These are phyloP conservation scores for Trichoderma harzianum DNA, from an alignment of 2,329 filamentous ascomycete genomes.

Conservation along the genomic window DNA sequence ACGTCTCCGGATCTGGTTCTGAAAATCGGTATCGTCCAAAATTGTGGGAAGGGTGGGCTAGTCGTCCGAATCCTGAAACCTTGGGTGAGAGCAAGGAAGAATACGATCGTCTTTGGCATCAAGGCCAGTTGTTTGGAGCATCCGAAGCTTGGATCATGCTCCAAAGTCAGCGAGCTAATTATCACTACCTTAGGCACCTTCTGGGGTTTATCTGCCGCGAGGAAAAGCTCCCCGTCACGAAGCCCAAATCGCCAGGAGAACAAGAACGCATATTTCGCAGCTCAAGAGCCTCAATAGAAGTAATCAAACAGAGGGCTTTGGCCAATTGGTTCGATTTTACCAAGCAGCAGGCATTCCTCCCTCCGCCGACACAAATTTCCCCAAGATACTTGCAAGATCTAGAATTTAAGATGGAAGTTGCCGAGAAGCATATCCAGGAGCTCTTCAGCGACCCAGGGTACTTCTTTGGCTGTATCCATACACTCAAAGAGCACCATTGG, in stretches of 20 bases:
- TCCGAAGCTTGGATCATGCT: conserved; percentile 3
- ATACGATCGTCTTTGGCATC: not conserved
- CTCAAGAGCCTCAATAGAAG: not conserved
- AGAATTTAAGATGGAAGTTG: not conserved
- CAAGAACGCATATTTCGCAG: not conserved
- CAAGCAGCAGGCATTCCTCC: not conserved
- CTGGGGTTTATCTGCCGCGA: not conserved
- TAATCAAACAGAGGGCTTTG: not conserved
- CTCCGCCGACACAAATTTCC: not conserved
- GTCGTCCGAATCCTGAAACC: not conserved
- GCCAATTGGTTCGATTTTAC: not conserved
- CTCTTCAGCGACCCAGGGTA: not conserved
- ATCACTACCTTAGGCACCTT: not conserved
- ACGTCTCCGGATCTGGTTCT: not conserved
- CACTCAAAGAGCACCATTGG: not conserved
- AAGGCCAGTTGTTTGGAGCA: not conserved
- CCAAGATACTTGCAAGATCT: not conserved
- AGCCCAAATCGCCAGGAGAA: not conserved
- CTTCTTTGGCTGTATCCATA: not conserved
- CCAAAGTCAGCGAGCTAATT: not conserved
- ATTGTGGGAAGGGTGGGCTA: not conserved
- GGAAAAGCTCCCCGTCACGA: not conserved
- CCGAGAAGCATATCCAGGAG: not conserved
- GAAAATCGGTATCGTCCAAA: not conserved
- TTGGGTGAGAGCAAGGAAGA: not conserved